A percentile compares a stretch with the other conserved stretches of the same genome.
Conservation (phyloP, 73 alveolate genomes). For the Paramecium caudatum region DNA sequence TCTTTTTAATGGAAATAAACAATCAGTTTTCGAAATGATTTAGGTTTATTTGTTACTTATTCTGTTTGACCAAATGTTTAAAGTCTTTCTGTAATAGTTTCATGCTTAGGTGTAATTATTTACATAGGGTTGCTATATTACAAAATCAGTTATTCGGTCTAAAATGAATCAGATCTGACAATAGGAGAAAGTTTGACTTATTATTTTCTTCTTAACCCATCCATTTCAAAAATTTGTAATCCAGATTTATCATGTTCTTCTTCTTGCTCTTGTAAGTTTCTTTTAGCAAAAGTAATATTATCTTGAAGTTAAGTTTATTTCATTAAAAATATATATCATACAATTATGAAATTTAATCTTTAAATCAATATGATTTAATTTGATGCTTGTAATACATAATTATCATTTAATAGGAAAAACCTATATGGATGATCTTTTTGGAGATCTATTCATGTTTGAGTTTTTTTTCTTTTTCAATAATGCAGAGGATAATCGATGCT, state of each 20-base stretch:
- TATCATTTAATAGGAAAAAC: constrained; percentile 20
- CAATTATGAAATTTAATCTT: no score
- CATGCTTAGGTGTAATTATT: not conserved
- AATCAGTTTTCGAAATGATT: constrained; percentile 19
- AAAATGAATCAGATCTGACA: not conserved
- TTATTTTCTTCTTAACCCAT: not conserved
- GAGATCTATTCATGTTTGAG: not conserved
- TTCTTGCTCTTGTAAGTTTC: not conserved
- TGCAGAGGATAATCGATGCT: constrained; percentile 7
- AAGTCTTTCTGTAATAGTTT: not conserved
- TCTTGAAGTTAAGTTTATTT: no score
- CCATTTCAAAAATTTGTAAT: not conserved
- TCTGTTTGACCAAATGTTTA: not conserved
- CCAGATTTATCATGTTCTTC: not conserved
- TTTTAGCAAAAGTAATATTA: no score
- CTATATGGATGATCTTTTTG: constrained; percentile 1
- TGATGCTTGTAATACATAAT: no score
- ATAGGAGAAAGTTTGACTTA: not conserved
- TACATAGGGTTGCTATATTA: not conserved
- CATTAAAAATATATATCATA: no score
- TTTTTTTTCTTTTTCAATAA: constrained; percentile 7
- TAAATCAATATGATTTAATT: no score
- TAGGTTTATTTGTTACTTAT: not conserved
- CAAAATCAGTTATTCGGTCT: not conserved
- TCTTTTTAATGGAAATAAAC: constrained; percentile 24